Evolutionary conservation across 345 rosid genomes (phyloP), one percentile per base, ranked within the genome.

Genomic region (Syzygium aqueum): DNA sequence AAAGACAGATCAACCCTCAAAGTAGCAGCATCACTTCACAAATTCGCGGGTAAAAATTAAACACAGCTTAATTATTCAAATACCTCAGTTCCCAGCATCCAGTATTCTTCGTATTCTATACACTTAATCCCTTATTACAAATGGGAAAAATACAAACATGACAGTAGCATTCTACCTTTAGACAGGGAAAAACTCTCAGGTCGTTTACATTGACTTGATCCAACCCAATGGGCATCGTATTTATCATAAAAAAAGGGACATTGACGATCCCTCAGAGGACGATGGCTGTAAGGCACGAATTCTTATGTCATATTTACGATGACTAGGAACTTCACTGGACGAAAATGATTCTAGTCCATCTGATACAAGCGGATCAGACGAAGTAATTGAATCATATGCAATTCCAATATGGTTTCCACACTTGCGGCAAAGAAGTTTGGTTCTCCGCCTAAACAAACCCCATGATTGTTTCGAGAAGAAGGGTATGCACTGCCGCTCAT

Each of bases 231-330:
- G 82, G 49, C 37, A 73, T 37, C 1, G 27, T 73, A 21, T 73
- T 73, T 37, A 73, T 73, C 82, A 91, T n/a, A 78, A 53, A 85
- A 88, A 89, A 80, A 85, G 90, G 33, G 95, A 93, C 80, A 82
- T 83, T 50, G 91, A 89, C 40, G 88, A 89, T 87, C 86, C 93
- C 52, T 92, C 91, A 53, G 89, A 88, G 22, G 95, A 89, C 3
- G 94, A 94, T 85, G 99, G 99, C 88, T 96, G 99, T 67, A 97
- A 92, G 33, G 99, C 91, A n/a, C 99, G 94, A 46, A 97, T 96
- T 91, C 90, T 94, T 85, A 97, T 87, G 87, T 97, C 94, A 77
- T 94, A 97, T 90, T 94, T 95, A 30, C 89, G 91, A 53, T 57
- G 88, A 85, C 88, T 86, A 53, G 93, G 59, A 43, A 85, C 93